Evolutionary conservation across 2,329 filamentous ascomycete species (phyloP).

Genomic region (Thielaviopsis cerberus): DNA sequence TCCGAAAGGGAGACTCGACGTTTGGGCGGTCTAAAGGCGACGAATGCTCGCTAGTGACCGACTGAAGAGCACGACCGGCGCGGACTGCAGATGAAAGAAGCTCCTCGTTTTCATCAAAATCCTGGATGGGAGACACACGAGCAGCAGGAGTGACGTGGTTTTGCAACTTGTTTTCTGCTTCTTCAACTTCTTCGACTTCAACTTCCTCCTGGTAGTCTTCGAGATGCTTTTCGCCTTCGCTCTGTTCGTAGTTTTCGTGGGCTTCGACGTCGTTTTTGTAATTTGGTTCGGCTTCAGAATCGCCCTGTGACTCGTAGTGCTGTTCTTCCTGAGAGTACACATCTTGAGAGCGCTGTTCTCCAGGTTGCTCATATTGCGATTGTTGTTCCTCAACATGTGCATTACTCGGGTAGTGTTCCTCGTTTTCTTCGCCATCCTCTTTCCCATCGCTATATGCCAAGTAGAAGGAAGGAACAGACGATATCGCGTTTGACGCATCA

Average conservation of each 20-base stretch:
- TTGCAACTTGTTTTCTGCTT: background rate
- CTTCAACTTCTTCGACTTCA: background rate
- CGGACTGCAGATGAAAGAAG: constrained; percentile 39
- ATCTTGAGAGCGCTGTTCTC: background rate
- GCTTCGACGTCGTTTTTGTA: constrained; percentile 11
- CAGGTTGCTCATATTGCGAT: no score
- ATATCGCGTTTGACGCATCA: background rate
- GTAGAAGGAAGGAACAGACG: background rate
- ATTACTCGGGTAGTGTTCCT: background rate
- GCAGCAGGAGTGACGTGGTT: background rate
- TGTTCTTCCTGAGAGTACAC: background rate
- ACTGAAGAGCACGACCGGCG: constrained; percentile 36
- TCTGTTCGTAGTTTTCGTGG: background rate
- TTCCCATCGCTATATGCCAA: background rate
- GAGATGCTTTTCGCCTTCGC: background rate
- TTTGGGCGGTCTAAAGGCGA: constrained; percentile 33
- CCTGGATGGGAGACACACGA: background rate
- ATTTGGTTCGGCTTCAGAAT: constrained; percentile 12
- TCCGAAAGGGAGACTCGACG: constrained; percentile 34
- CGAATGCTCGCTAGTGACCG: constrained; percentile 38
- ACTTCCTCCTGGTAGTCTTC: no score
- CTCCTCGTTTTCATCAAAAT: constrained; percentile 18
- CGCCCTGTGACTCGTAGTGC: constrained; percentile 12
- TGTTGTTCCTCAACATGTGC: no score
- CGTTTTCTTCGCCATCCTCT: background rate